Evolutionary conservation across 2,329 filamentous ascomycete species (phyloP).

Genomic region (Trichophyton mentagrophytes): DNA sequence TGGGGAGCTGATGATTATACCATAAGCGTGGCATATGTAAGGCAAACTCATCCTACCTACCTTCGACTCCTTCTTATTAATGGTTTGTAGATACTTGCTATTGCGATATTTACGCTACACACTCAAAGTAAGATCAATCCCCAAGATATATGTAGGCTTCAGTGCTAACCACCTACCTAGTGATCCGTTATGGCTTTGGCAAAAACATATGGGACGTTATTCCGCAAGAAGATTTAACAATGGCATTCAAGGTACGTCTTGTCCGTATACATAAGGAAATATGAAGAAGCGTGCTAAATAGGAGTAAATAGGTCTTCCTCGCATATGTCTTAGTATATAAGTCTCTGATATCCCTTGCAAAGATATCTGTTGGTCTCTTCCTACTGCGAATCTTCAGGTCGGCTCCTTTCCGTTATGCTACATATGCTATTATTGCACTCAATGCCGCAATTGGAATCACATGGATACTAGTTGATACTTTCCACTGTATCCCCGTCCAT

Average conservation of each 20-base stretch:
- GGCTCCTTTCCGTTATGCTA: constrained; percentile 11
- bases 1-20: background rate
- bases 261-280: background rate
- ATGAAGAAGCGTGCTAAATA: background rate
- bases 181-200: constrained; percentile 13
- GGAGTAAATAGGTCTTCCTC: constrained; percentile 10
- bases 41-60: background rate
- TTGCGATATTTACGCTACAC: background rate
- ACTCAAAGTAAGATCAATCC: background rate
- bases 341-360: constrained; percentile 16
- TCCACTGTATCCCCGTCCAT: constrained; percentile 16
- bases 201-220: constrained; percentile 16
- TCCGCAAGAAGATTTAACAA: constrained; percentile 15
- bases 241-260: constrained; percentile 12
- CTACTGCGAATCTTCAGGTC: constrained; percentile 17
- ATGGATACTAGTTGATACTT: constrained; percentile 13
- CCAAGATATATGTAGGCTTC: background rate
- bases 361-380: constrained; percentile 19
- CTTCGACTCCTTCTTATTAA: background rate
- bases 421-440: constrained; percentile 14
- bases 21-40: background rate
- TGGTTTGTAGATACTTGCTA: background rate
- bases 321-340: constrained; percentile 16
- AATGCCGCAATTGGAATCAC: constrained; percentile 15
- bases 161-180: background rate